Evolutionary conservation across 768 basidiomycete species (phyloP).

Genomic region (Serendipita sp.): DNA sequence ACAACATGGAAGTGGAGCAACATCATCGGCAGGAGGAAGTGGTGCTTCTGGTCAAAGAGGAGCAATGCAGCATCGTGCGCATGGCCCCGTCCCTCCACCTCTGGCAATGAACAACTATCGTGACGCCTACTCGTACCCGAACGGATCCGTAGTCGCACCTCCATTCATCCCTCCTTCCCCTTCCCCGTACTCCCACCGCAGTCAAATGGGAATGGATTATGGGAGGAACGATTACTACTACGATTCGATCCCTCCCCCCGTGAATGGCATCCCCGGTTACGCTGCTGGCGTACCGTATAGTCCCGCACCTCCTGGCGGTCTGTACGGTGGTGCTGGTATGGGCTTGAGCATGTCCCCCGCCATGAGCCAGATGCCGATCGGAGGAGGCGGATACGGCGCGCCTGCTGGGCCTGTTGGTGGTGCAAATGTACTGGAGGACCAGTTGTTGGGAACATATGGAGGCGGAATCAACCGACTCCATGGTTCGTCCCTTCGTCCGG

Average conservation of each 20-base stretch:
- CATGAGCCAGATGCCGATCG: not conserved
- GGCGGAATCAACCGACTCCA: not conserved
- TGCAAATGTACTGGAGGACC: not conserved
- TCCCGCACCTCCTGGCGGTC: too few relatives aligned
- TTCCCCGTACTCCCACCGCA: not conserved
- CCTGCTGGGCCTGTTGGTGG: not conserved
- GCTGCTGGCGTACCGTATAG: too few relatives aligned
- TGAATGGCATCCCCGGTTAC: too few relatives aligned
- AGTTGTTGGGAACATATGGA: not conserved
- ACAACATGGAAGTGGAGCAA: too few relatives aligned
- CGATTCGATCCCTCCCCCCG: not conserved
- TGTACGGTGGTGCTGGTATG: not conserved
- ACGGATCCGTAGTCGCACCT: not conserved
- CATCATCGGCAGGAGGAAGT: too few relatives aligned
- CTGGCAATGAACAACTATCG: not conserved
- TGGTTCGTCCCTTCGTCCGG: not conserved
- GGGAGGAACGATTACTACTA: not conserved
- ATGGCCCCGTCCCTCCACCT: too few relatives aligned
- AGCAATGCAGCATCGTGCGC: too few relatives aligned
- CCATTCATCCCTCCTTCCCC: not conserved
- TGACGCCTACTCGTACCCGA: not conserved
- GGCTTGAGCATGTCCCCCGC: not conserved
- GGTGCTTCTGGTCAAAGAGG: too few relatives aligned
- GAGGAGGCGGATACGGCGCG: not conserved
- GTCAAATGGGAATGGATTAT: not conserved